These are phyloP conservation scores for Aspergillus carlsbadensis DNA, from an alignment of 495 filamentous ascomycete species.

Conservation along the genomic window DNA sequence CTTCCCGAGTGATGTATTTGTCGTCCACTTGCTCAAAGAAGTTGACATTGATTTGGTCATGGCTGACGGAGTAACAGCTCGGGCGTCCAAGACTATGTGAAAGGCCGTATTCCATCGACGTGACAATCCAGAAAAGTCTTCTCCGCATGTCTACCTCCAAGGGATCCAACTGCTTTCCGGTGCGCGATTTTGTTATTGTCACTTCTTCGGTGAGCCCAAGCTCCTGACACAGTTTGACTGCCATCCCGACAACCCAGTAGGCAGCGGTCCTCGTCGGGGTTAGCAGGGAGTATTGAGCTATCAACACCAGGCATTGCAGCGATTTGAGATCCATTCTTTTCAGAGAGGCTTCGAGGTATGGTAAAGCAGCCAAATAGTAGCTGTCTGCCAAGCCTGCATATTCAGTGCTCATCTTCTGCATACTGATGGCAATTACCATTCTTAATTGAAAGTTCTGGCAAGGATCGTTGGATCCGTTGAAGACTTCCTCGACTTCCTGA, in stretches of 20 bases:
- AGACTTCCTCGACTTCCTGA: conserved; percentile 76
- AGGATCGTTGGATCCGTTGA: conserved; percentile 68
- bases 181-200: conserved; percentile 62
- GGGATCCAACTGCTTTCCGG: conserved; percentile 51
- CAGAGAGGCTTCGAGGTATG: conserved; percentile 73
- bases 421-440: conserved; percentile 87
- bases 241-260: conserved; percentile 88
- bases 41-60: conserved; percentile 76
- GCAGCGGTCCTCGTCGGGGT: conserved; percentile 87
- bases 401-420: conserved; percentile 79
- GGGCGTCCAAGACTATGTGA: conserved; percentile 83
- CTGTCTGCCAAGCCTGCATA: conserved; percentile 87
- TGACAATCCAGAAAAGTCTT: conserved; percentile 80
- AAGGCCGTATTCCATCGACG: conserved; percentile 82
- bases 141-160: conserved; percentile 85
- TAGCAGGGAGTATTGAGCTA: conserved; percentile 87
- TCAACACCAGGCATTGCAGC: conserved; percentile 83
- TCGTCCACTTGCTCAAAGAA: conserved; percentile 81
- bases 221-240: conserved; percentile 81
- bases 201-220: conserved; percentile 82
- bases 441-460: conserved; percentile 83
- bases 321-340: conserved; percentile 80
- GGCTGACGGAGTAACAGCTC: conserved; percentile 72
- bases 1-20: conserved; percentile 73
- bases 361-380: conserved; percentile 85